phyloP scores from a whole-genome alignment of 2,329 filamentous ascomycete species.

The Akanthomyces muscarius region DNA sequence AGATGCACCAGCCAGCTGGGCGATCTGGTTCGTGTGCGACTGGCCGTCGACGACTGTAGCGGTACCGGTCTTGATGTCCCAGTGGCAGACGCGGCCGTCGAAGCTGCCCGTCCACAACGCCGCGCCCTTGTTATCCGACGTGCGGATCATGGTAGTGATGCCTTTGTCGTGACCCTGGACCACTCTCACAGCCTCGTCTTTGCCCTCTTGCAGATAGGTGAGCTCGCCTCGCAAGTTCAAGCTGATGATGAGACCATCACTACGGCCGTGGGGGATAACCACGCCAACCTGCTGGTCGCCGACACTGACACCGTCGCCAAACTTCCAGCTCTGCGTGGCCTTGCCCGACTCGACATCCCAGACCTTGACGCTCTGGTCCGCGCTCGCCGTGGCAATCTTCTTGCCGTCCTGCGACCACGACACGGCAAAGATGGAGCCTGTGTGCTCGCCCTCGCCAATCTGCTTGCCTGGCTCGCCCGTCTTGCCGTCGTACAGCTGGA shows the following conservation, averaged over 20 bases:
- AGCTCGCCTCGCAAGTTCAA: constrained; percentile 84
- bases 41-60: constrained; percentile 74
- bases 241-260: constrained; percentile 84
- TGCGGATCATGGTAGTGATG: constrained; percentile 65
- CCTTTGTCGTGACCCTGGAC: constrained; percentile 89
- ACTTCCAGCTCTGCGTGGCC: constrained; percentile 74
- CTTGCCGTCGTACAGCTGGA: constrained; percentile 95
- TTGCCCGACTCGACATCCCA: constrained; percentile 86
- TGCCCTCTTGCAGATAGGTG: constrained; percentile 78
- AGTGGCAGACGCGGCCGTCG: constrained; percentile 80
- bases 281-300: constrained; percentile 91
- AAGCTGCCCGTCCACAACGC: constrained; percentile 88
- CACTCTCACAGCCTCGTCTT: constrained; percentile 62
- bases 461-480: constrained; percentile 77
- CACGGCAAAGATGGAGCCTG: constrained; percentile 86
- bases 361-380: constrained; percentile 89
- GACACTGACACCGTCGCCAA: constrained; percentile 75
- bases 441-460: constrained; percentile 81
- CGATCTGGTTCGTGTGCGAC: constrained; percentile 80
- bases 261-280: constrained; percentile 78
- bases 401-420: constrained; percentile 87
- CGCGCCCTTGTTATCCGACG: constrained; percentile 49
- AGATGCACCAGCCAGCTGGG: constrained; percentile 61
- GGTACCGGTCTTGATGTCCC: constrained; percentile 69
- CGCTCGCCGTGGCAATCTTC: constrained; percentile 83